Conservation (phyloP, 2,329 filamentous ascomycete genomes). For the Lecanicillium sp. region DNA sequence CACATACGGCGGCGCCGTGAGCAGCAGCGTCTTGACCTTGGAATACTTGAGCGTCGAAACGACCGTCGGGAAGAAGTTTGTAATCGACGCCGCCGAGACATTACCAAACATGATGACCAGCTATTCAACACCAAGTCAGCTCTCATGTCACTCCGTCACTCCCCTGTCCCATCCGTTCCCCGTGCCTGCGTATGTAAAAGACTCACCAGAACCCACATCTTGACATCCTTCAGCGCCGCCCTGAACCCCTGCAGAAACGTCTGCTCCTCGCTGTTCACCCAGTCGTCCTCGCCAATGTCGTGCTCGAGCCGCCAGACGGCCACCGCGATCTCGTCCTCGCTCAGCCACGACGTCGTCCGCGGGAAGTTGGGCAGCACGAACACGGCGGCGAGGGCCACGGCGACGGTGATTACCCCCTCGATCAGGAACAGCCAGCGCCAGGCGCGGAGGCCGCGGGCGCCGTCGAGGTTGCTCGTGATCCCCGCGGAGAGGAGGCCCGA, state of each 20-base stretch:
- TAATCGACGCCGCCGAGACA: constrained; percentile 50
- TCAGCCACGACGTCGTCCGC: constrained; percentile 33
- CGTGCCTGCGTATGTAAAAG: neutral
- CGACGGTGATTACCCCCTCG: constrained; percentile 60
- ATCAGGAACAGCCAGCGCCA: constrained; percentile 56
- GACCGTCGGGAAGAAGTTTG: constrained; percentile 38
- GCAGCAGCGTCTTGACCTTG: constrained; percentile 21
- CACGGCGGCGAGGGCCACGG: constrained; percentile 49
- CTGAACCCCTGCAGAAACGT: constrained; percentile 45
- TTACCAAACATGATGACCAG: constrained; percentile 52
- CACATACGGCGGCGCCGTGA: constrained; percentile 26
- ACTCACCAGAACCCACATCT: constrained; percentile 51
- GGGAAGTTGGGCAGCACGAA: constrained; percentile 58
- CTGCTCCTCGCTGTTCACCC: constrained; percentile 49
- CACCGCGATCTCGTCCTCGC: constrained; percentile 31
- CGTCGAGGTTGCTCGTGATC: constrained; percentile 60
- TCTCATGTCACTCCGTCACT: too few species aligned
- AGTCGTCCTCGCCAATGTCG: constrained; percentile 60
- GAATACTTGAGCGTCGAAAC: constrained; percentile 21
- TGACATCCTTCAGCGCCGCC: constrained; percentile 49
- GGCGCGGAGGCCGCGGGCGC: constrained; percentile 50
- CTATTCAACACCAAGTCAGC: constrained; percentile 21
- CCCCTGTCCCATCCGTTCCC: neutral
- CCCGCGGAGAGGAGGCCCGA: constrained; percentile 60
- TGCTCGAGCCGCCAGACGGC: constrained; percentile 51